phyloP scores from a whole-genome alignment of 306 rosid genomes.

The Hippophae gyantsensis region DNA sequence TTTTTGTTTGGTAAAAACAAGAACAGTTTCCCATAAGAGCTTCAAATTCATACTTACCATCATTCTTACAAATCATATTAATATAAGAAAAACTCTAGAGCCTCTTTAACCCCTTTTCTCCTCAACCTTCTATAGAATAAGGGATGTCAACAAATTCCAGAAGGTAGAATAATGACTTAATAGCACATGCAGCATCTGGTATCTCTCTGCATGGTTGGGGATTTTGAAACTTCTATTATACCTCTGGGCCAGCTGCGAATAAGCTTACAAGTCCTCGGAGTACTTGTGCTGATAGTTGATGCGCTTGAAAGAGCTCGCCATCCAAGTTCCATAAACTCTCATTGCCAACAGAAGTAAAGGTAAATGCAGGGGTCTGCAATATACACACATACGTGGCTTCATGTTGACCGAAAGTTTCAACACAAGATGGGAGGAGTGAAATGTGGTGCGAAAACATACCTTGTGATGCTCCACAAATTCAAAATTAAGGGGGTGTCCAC shows the following conservation, averaged over 20 bases:
- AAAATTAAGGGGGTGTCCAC: slow-evolving; percentile 72
- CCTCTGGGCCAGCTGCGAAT: slow-evolving; percentile 85
- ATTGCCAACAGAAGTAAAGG: slow-evolving; percentile 62
- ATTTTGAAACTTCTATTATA: slow-evolving; percentile 21
- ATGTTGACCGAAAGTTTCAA: neutral
- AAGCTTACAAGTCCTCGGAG: slow-evolving; percentile 69
- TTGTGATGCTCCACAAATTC: slow-evolving; percentile 85
- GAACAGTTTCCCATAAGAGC: too few species aligned
- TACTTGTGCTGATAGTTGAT: slow-evolving; percentile 88
- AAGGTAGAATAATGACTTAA: too few species aligned
- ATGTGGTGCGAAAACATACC: slow-evolving; percentile 35
- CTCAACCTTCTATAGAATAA: too few species aligned
- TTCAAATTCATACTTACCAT: too few species aligned
- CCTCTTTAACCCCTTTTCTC: too few species aligned
- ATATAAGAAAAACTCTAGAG: too few species aligned
- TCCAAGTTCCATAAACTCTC: slow-evolving; percentile 91
- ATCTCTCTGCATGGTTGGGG: neutral
- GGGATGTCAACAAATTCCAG: too few species aligned
- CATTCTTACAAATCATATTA: too few species aligned
- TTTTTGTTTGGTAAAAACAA: too few species aligned
- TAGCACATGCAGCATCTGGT: too few species aligned
- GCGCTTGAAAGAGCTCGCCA: slow-evolving; percentile 75
- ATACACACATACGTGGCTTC: neutral
- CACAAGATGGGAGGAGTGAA: neutral
- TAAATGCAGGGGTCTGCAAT: slow-evolving; percentile 66